Percentiles rank a stretch among this genome's conserved stretches.
Conservation (phyloP, 169 alveolate genomes). For the Eimeria maxima region DNA sequence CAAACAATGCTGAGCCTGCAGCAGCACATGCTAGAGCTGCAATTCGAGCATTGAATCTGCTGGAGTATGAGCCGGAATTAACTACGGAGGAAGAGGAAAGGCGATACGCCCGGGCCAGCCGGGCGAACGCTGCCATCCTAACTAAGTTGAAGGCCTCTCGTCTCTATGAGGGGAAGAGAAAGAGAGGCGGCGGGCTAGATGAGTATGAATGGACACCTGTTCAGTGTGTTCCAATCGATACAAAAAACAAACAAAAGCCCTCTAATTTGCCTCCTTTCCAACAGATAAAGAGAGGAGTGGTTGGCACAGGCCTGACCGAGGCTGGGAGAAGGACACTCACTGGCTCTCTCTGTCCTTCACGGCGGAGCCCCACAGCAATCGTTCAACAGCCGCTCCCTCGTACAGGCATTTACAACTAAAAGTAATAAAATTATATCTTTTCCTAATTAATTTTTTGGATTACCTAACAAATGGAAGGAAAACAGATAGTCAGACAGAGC, state of each 20-base stretch:
- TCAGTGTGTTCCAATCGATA: neutral
- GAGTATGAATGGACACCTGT: neutral
- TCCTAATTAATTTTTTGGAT: neutral
- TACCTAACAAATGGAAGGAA: neutral
- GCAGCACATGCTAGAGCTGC: conserved; percentile 31
- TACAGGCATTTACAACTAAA: neutral
- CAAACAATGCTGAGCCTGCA: neutral
- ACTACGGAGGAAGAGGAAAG: neutral
- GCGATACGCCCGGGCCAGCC: conserved; percentile 54
- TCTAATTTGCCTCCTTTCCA: neutral
- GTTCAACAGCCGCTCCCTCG: neutral
- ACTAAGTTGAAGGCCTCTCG: conserved; percentile 16
- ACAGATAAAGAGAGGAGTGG: neutral
- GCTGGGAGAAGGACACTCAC: neutral
- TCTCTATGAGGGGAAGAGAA: neutral
- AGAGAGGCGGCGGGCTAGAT: neutral
- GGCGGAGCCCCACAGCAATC: conserved; percentile 21
- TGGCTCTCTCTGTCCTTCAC: neutral
- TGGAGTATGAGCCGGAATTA: neutral
- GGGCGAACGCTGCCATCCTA: conserved; percentile 46
- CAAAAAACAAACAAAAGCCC: neutral
- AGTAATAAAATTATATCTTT: neutral
- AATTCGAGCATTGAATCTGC: neutral
- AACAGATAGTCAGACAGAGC: neutral
- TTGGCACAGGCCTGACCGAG: neutral